phyloP scores from a whole-genome alignment of 768 basidiomycete genomes.

The Collybiopsis luxurians region DNA sequence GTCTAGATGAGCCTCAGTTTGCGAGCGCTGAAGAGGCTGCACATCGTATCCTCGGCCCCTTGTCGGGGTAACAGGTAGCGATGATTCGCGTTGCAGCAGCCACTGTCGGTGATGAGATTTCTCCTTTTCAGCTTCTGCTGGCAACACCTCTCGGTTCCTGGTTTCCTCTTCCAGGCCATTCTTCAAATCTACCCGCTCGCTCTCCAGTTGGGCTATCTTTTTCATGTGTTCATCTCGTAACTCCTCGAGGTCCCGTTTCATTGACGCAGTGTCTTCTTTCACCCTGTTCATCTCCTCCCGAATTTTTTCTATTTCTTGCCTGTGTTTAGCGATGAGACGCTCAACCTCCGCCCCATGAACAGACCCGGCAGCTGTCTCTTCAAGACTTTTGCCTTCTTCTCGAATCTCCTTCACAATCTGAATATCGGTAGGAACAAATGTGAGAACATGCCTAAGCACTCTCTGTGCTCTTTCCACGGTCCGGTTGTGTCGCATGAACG shows the following conservation, averaged over 20 bases:
- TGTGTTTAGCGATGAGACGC: slow-evolving; percentile 30
- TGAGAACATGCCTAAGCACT: slow-evolving; percentile 28
- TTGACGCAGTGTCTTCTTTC: not conserved
- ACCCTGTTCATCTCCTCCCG: slow-evolving; percentile 27
- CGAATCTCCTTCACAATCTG: slow-evolving; percentile 27
- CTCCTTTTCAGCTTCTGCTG: slow-evolving; percentile 23
- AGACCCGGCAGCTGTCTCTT: slow-evolving; percentile 36
- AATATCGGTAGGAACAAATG: slow-evolving; percentile 4
- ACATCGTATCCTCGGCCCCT: too few species aligned
- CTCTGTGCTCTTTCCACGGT: slow-evolving; percentile 26
- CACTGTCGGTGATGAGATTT: too few species aligned
- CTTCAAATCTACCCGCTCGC: slow-evolving; percentile 1
- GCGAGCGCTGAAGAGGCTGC: too few species aligned
- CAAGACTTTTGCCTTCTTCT: slow-evolving; percentile 34
- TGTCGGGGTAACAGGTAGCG: too few species aligned
- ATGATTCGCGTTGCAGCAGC: too few species aligned
- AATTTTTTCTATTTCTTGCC: slow-evolving; percentile 32
- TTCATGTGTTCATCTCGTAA: slow-evolving; percentile 4
- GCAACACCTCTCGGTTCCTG: not conserved
- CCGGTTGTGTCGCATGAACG: slow-evolving; percentile 30
- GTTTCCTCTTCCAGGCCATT: slow-evolving; percentile 3
- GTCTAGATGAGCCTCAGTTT: too few species aligned
- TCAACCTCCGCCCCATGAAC: slow-evolving; percentile 35
- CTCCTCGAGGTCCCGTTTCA: slow-evolving; percentile 9
- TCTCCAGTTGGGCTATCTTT: not conserved